Conservation (phyloP, 2,329 filamentous ascomycete species). For the Cladosporium sp. region DNA sequence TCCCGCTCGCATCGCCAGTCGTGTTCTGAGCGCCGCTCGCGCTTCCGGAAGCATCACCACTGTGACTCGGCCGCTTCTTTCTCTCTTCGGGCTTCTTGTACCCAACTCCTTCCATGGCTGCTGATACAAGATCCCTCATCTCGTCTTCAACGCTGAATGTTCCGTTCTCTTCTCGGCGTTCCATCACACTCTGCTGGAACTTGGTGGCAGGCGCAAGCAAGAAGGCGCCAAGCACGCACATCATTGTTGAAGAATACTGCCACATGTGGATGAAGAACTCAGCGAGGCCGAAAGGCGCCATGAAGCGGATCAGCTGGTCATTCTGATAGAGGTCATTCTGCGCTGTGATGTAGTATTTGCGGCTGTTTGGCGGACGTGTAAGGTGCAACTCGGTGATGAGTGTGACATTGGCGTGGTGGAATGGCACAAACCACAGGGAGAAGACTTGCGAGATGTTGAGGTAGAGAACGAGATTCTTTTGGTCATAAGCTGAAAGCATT, state of each 20-base stretch:
- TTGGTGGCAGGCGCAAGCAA: slow-evolving; percentile 49
- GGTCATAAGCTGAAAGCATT: slow-evolving; percentile 59
- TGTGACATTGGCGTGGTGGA: slow-evolving; percentile 56
- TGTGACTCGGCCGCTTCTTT: neutral
- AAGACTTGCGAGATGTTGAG: slow-evolving; percentile 71
- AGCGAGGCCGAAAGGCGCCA: slow-evolving; percentile 54
- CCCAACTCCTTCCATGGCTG: slow-evolving; percentile 13
- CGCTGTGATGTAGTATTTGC: slow-evolving; percentile 65
- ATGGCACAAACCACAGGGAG: slow-evolving; percentile 70
- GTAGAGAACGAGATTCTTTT: slow-evolving; percentile 63
- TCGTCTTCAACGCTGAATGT: neutral
- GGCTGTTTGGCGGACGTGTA: slow-evolving; percentile 18
- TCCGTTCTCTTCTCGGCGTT: neutral
- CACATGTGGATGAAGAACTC: slow-evolving; percentile 51
- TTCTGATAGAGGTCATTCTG: slow-evolving; percentile 82
- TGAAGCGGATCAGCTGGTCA: slow-evolving; percentile 70
- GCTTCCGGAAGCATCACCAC: neutral
- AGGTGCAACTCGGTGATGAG: slow-evolving; percentile 33
- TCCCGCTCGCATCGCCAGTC: neutral
- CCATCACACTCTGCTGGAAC: slow-evolving; percentile 39
- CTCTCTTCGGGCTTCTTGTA: neutral
- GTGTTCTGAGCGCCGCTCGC: neutral
- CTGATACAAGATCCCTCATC: slow-evolving; percentile 3
- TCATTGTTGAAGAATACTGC: slow-evolving; percentile 61
- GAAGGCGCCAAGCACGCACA: slow-evolving; percentile 60